Conservation (phyloP, 2,329 filamentous ascomycete species). For the Trichoderma aggressivum region DNA sequence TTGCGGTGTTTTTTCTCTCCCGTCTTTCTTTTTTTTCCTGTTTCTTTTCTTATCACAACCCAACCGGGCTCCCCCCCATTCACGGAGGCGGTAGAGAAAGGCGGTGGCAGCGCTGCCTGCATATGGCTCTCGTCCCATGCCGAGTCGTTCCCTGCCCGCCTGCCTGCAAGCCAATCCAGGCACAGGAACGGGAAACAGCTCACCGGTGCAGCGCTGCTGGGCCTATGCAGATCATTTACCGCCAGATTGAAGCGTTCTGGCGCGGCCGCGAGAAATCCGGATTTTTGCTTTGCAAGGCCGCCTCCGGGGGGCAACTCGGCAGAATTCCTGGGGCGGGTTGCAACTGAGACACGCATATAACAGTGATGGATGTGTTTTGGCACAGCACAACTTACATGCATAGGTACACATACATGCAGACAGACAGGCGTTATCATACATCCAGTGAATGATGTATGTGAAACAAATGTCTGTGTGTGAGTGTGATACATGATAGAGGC, state of each 20-base stretch:
- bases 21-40: neutral
- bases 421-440: too few relatives aligned
- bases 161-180: neutral
- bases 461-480: too few relatives aligned
- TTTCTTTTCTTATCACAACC: conserved; percentile 3
- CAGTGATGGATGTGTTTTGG: too few relatives aligned
- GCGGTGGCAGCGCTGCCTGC: conserved; percentile 7
- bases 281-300: neutral
- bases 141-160: neutral
- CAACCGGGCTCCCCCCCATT: neutral
- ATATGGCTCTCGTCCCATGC: neutral
- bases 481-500: too few relatives aligned
- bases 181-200: conserved; percentile 1
- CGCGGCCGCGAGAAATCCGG: neutral
- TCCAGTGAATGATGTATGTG: too few relatives aligned
- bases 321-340: neutral
- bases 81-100: neutral
- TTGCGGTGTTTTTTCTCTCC: neutral
- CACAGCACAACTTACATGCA: neutral
- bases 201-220: neutral
- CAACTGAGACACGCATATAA: conserved; percentile 12
- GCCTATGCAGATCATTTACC: conserved; percentile 16
- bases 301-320: neutral
- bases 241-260: conserved; percentile 9
- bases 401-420: too few relatives aligned